phyloP scores from a whole-genome alignment of 192 early-diverging fungal genomes.

The Coemansia sp. region DNA sequence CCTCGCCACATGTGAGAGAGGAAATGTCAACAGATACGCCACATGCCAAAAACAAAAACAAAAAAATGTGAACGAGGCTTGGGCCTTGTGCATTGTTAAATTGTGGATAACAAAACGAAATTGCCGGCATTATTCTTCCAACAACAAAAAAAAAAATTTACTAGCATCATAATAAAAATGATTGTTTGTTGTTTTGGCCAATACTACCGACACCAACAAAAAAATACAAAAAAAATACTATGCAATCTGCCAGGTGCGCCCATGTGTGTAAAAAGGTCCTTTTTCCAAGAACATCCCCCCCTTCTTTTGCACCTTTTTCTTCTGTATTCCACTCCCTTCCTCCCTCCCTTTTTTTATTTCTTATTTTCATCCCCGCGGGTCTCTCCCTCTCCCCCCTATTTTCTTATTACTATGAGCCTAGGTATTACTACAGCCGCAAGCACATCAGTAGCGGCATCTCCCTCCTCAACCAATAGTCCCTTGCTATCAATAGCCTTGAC shows the following conservation, averaged over 20 bases:
- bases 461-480: background rate
- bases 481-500: conserved; percentile 26
- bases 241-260: too few relatives aligned
- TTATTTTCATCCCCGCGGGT: background rate
- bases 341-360: background rate
- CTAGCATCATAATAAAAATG: background rate
- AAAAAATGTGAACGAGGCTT: background rate
- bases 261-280: too few relatives aligned
- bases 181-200: background rate
- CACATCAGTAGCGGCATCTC: background rate
- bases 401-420: background rate
- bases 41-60: background rate
- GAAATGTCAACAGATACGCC: background rate
- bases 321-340: background rate
- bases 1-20: background rate
- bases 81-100: background rate
- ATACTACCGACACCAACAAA: background rate
- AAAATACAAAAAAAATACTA: background rate
- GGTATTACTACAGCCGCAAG: background rate
- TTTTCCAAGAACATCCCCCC: background rate
- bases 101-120: background rate
- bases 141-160: background rate
- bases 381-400: background rate
- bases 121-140: background rate
- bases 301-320: background rate